Percentiles rank a stretch among this genome's conserved stretches.
Conservation (phyloP, 2,329 filamentous ascomycete genomes). For the Arthrinium phaeospermum region DNA sequence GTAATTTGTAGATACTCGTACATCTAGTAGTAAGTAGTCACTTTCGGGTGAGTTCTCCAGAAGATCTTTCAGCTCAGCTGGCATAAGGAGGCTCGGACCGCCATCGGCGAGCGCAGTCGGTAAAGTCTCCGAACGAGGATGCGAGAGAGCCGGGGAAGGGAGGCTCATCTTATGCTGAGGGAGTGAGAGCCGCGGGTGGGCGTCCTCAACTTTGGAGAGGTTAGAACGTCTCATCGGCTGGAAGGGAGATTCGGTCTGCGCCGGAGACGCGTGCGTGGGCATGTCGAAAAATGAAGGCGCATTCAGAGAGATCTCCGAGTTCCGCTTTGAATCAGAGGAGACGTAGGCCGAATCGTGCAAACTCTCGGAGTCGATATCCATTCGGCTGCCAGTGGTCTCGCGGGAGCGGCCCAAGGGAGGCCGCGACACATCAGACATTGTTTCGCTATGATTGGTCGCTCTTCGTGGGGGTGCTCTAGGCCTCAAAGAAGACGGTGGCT, state of each 20-base stretch:
- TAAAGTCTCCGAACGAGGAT: conserved; percentile 56
- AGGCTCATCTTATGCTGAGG: conserved; percentile 53
- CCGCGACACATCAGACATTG: not conserved
- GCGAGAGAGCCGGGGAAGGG: conserved; percentile 32
- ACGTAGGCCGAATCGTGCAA: conserved; percentile 60
- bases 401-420: conserved; percentile 29
- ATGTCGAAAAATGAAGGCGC: conserved; percentile 46
- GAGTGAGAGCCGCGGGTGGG: conserved; percentile 61
- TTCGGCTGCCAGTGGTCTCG: conserved; percentile 34
- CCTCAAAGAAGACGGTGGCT: conserved; percentile 37
- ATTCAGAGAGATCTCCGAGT: conserved; percentile 54
- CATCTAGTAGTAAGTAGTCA: conserved; percentile 75
- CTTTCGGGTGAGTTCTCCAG: conserved; percentile 49
- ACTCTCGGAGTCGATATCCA: conserved; percentile 54
- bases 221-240: conserved; percentile 38
- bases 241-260: conserved; percentile 41
- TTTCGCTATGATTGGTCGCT: conserved; percentile 55
- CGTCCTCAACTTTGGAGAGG: conserved; percentile 53
- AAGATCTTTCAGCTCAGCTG: conserved; percentile 60
- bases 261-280: conserved; percentile 55
- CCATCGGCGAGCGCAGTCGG: conserved; percentile 54
- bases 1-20: conserved; percentile 86
- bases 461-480: conserved; percentile 50
- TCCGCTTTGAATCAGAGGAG: conserved; percentile 60
- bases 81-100: conserved; percentile 57